Conservation (phyloP, 1,284 basidiomycete genomes). For the Leccinum variabile region DNA sequence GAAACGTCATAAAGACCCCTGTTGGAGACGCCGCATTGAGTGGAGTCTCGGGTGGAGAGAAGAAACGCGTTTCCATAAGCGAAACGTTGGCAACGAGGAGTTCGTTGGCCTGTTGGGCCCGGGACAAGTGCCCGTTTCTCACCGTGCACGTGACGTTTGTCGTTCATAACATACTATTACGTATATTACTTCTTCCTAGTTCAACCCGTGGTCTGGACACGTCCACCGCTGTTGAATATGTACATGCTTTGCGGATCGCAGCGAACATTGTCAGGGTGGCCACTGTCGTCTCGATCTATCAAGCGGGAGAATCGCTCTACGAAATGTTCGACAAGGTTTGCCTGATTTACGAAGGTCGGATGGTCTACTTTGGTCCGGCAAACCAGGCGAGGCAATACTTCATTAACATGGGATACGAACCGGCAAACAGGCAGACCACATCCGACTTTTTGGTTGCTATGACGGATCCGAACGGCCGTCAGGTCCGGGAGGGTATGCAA, state of each 20-base stretch:
- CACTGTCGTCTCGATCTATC: slow-evolving; percentile 70
- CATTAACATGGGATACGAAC: slow-evolving; percentile 66
- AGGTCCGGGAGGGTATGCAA: slow-evolving; percentile 47
- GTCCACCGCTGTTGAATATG: slow-evolving; percentile 67
- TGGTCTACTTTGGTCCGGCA: slow-evolving; percentile 71
- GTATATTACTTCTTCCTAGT: slow-evolving; percentile 29
- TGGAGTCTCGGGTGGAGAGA: slow-evolving; percentile 82
- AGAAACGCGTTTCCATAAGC: slow-evolving; percentile 67
- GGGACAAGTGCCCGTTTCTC: slow-evolving; percentile 41
- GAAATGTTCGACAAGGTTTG: slow-evolving; percentile 41
- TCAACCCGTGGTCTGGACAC: slow-evolving; percentile 74
- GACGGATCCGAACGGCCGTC: slow-evolving; percentile 63
- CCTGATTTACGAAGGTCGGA: slow-evolving; percentile 68
- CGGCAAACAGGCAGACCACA: slow-evolving; percentile 59
- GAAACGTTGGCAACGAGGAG: slow-evolving; percentile 49
- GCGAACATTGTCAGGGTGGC: slow-evolving; percentile 56
- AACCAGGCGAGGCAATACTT: slow-evolving; percentile 63
- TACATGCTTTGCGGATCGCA: slow-evolving; percentile 57
- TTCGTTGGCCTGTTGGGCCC: slow-evolving; percentile 49
- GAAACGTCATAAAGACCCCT: slow-evolving; percentile 55
- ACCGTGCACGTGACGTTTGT: neutral
- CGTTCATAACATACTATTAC: neutral
- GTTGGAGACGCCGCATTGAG: slow-evolving; percentile 77
- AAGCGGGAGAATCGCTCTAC: slow-evolving; percentile 57
- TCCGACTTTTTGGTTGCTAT: slow-evolving; percentile 65